phyloP scores from a whole-genome alignment of 2,329 filamentous ascomycete genomes.

The Hypoxylon rubiginosum region DNA sequence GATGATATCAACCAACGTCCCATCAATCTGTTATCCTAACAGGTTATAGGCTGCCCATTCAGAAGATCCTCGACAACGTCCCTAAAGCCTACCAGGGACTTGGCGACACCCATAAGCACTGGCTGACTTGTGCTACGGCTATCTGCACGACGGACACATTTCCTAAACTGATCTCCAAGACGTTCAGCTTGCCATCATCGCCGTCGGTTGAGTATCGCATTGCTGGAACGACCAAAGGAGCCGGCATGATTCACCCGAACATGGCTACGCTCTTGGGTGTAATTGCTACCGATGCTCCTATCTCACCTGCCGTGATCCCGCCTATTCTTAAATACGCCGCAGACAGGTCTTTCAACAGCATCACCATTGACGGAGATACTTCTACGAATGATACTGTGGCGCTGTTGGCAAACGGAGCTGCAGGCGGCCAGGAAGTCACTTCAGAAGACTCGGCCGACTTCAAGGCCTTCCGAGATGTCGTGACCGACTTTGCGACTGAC shows the following conservation, averaged over 20 bases:
- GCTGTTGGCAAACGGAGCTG: constrained; percentile 94
- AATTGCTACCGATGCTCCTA: constrained; percentile 89
- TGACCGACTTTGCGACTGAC: constrained; percentile 84
- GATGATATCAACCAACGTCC: constrained; percentile 42
- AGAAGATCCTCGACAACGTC: constrained; percentile 88
- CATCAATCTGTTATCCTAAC: constrained; percentile 35
- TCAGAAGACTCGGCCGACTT: constrained; percentile 72
- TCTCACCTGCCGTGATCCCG: constrained; percentile 76
- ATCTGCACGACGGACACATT: constrained; percentile 99
- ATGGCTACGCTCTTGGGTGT: constrained; percentile 97
- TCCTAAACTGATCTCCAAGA: constrained; percentile 89
- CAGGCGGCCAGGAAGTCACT: constrained; percentile 76
- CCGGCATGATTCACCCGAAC: constrained; percentile 99
- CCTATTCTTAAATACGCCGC: constrained; percentile 80
- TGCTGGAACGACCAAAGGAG: constrained; percentile 96
- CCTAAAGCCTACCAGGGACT: constrained; percentile 80
- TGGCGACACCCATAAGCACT: constrained; percentile 83
- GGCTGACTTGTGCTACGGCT: constrained; percentile 86
- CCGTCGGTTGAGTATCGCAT: constrained; percentile 82
- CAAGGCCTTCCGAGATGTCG: constrained; percentile 74
- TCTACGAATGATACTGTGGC: constrained; percentile 98
- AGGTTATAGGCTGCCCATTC: constrained; percentile 81
- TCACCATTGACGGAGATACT: constrained; percentile 96
- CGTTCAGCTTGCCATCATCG: constrained; percentile 86
- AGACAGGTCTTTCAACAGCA: constrained; percentile 92